Base-by-base conservation (phyloP, 78 protist species). In the Bodo saltans region DNA sequence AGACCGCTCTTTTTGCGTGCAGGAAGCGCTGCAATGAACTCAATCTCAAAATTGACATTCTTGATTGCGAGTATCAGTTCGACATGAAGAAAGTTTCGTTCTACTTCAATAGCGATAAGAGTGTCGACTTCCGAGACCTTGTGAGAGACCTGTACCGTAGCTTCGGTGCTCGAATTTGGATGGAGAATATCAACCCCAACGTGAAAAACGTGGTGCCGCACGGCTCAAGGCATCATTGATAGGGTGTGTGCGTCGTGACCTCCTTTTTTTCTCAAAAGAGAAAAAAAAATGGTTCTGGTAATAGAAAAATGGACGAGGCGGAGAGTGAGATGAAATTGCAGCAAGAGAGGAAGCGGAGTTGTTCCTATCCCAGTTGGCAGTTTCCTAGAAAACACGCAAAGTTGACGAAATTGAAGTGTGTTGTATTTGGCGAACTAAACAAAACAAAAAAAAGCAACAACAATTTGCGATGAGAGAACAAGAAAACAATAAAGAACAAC, bases 91-190 rank as follows among this genome's bases (percentile, higher is more conserved):
- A 70, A 27, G 11, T 70, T 23, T 33, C 73, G 33, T 70, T 70
- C 73, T 70, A 29, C 73, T 70, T 33, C 73, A 12, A 33, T 32
- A 11, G 38, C 34, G 73, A 3, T 27, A 27, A 3, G 11, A 23
- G 33, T 8, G 73, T 70, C 41, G 73, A 70, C 26, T 70, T 70
- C 73, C 73, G 73, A 3, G 73, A 70, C 30, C 73, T 70, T 32
- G 73, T 70, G 38, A 29, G 12, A 8, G 30, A 29, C 25, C 73
- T 70, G 34, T 70, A 33, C 34, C 73, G 73, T 12, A 29, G 17
- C 41, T 70, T 33, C 73, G 26, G 12, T 8, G 73, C 34, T 27
- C 73, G 73, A 4, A 70, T 70, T 27, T 70, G 73, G 73, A 70
- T 70, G 73, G 41, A 70, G 60, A 47, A 47, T 17, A 17, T 47